Conservation (phyloP, 2,329 filamentous ascomycete genomes). For the Rhynchosporium graminicola region DNA sequence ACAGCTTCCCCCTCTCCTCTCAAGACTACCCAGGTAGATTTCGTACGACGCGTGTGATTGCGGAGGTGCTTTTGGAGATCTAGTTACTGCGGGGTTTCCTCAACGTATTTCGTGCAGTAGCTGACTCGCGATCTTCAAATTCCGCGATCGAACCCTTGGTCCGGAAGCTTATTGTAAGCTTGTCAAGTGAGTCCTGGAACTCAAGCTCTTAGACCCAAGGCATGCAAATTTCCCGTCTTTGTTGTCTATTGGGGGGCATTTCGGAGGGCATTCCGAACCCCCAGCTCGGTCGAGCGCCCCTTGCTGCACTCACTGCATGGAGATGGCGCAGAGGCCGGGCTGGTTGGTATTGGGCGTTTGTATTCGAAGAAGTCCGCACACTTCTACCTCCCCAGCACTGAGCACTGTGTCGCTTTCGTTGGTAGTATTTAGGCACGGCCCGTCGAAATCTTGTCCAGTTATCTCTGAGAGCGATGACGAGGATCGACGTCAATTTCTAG, state of each 20-base stretch:
- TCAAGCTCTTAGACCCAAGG: neutral
- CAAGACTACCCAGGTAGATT: neutral
- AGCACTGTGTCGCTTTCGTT: neutral
- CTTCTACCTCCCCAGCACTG: slow-evolving; percentile 3
- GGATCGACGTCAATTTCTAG: neutral
- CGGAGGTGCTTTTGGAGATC: no score
- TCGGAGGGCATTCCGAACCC: slow-evolving; percentile 16
- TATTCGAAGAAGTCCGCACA: slow-evolving; percentile 3
- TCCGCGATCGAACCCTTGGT: slow-evolving; percentile 19
- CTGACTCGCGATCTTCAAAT: no score
- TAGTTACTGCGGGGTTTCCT: no score
- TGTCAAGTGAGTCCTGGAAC: slow-evolving; percentile 19
- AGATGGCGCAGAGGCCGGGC: neutral
- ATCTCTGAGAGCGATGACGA: neutral
- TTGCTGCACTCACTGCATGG: neutral
- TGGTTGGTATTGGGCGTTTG: neutral
- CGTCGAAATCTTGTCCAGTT: neutral
- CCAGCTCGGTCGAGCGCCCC: slow-evolving; percentile 19
- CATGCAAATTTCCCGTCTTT: no score
- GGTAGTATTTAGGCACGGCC: neutral
- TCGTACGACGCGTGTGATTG: neutral
- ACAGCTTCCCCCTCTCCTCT: neutral
- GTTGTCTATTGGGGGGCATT: no score
- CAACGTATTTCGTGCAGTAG: no score
- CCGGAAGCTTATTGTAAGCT: slow-evolving; percentile 7